phyloP scores from a whole-genome alignment of 2,329 filamentous ascomycete species.

The Colletotrichum australisinense region DNA sequence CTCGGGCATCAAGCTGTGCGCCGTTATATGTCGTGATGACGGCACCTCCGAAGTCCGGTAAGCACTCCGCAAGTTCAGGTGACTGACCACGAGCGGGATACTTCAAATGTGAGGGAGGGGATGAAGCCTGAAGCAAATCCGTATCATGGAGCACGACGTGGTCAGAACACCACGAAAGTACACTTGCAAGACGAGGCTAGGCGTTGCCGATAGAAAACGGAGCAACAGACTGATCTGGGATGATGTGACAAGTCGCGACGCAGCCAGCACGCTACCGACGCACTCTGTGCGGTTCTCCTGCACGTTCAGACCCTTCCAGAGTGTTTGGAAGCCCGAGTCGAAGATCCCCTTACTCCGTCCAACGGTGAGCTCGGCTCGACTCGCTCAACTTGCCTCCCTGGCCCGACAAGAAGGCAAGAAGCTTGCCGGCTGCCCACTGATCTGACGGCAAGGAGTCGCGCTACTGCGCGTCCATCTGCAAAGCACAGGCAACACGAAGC shows the following conservation, averaged over 20 bases:
- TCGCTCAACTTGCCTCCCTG: not conserved
- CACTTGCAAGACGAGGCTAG: constrained; percentile 12
- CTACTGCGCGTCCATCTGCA: constrained; percentile 17
- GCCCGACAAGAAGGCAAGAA: not conserved
- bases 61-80: not conserved
- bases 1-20: constrained; percentile 10
- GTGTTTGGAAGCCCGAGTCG: constrained; percentile 4
- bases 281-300: not conserved
- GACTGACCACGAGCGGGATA: not conserved
- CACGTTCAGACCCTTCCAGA: constrained; percentile 18
- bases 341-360: not conserved
- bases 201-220: constrained; percentile 7
- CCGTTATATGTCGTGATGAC: not conserved
- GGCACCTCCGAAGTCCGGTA: constrained; percentile 12
- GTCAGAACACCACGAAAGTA: constrained; percentile 3
- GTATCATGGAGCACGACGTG: not conserved
- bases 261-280: not conserved
- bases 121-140: constrained; percentile 18
- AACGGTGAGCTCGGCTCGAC: not conserved
- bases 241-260: constrained; percentile 25
- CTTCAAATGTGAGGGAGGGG: not conserved
- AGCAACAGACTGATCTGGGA: constrained; percentile 20
- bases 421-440: constrained; percentile 13
- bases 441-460: constrained; percentile 11
- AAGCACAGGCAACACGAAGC: constrained; percentile 13